Evolutionary conservation across 2,329 filamentous ascomycete genomes (phyloP).

Genomic region (Myriosclerotinia curreyana): DNA sequence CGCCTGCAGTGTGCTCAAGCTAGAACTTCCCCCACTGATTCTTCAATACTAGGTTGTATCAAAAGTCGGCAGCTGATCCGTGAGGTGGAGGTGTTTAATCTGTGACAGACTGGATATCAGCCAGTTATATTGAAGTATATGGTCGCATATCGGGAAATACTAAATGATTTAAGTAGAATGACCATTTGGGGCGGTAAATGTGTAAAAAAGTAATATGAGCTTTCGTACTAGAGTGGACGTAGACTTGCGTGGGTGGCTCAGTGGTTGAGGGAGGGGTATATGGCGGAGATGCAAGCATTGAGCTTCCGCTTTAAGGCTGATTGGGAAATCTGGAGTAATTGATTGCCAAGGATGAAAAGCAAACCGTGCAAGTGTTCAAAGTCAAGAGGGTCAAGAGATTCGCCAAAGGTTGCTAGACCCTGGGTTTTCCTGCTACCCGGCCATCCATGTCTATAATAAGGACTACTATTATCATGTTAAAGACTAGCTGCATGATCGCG

Average conservation of each 20-base stretch:
- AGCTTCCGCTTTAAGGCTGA: slow-evolving; percentile 40
- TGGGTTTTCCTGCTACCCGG: slow-evolving; percentile 33
- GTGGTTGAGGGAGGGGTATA: slow-evolving; percentile 35
- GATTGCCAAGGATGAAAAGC: slow-evolving; percentile 29
- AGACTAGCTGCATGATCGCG: slow-evolving; percentile 1
- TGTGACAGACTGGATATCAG: slow-evolving; percentile 36
- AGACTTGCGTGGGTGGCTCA: slow-evolving; percentile 27
- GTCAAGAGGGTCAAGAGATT: slow-evolving; percentile 25
- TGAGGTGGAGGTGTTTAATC: slow-evolving; percentile 31
- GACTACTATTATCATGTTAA: slow-evolving; percentile 16
- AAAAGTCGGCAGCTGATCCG: slow-evolving; percentile 38
- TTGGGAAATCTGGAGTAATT: slow-evolving; percentile 39
- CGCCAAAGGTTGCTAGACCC: slow-evolving; percentile 30
- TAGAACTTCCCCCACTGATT: slow-evolving; percentile 31
- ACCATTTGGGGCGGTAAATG: slow-evolving; percentile 33
- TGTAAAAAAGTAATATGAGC: slow-evolving; percentile 25
- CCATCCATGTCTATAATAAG: slow-evolving; percentile 28
- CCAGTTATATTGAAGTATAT: slow-evolving; percentile 27
- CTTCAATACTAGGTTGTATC: slow-evolving; percentile 29
- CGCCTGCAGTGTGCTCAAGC: slow-evolving; percentile 28
- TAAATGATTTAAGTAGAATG: slow-evolving; percentile 22
- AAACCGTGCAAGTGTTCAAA: slow-evolving; percentile 25
- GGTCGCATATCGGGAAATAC: slow-evolving; percentile 30
- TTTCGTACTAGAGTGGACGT: slow-evolving; percentile 26
- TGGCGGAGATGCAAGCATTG: slow-evolving; percentile 36